A percentile compares a stretch with the other conserved stretches of the same genome.
These are phyloP conservation scores for Crithidia fasciculata DNA, from an alignment of 208 protist species.

Conservation along the genomic window DNA sequence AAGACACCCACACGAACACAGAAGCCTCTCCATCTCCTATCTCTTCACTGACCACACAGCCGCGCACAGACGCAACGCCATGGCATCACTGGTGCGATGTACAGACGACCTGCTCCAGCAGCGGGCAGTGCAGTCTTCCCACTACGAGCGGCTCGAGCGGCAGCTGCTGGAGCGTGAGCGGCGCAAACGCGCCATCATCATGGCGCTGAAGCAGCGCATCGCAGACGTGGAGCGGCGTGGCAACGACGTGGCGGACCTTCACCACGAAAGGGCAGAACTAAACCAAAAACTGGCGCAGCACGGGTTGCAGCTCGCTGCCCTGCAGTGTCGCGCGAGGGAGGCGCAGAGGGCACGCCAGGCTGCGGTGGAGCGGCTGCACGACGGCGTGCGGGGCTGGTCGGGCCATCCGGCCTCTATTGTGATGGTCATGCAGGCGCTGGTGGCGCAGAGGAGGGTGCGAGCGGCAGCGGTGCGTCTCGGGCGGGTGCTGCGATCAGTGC, in stretches of 20 bases:
- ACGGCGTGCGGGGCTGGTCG: slow-evolving; percentile 40
- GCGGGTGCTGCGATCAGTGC: slow-evolving; percentile 2
- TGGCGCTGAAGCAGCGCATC: slow-evolving; percentile 58
- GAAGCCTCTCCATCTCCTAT: too few relatives aligned
- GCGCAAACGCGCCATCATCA: slow-evolving; percentile 36
- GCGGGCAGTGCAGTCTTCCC: slow-evolving; percentile 67
- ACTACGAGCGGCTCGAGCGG: slow-evolving; percentile 67
- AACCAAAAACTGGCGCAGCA: slow-evolving; percentile 60
- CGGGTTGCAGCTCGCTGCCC: slow-evolving; percentile 53
- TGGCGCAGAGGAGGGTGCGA: slow-evolving; percentile 40
- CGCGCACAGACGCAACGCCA: not conserved
- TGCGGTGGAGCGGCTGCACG: slow-evolving; percentile 37
- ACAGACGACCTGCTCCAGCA: slow-evolving; percentile 81
- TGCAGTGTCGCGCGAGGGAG: slow-evolving; percentile 32
- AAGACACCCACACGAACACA: not conserved
- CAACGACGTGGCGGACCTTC: slow-evolving; percentile 59
- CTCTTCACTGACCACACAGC: too few relatives aligned
- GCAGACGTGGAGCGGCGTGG: slow-evolving; percentile 61
- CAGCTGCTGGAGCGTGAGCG: slow-evolving; percentile 70
- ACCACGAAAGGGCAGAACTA: slow-evolving; percentile 41
- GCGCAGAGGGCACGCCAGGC: slow-evolving; percentile 24
- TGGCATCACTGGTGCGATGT: slow-evolving; percentile 69
- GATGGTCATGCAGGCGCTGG: slow-evolving; percentile 48
- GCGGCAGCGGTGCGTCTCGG: not conserved
- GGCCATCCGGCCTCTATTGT: slow-evolving; percentile 50